Base-by-base conservation (phyloP, 306 rosid genomes). In the Argentina anserina region DNA sequence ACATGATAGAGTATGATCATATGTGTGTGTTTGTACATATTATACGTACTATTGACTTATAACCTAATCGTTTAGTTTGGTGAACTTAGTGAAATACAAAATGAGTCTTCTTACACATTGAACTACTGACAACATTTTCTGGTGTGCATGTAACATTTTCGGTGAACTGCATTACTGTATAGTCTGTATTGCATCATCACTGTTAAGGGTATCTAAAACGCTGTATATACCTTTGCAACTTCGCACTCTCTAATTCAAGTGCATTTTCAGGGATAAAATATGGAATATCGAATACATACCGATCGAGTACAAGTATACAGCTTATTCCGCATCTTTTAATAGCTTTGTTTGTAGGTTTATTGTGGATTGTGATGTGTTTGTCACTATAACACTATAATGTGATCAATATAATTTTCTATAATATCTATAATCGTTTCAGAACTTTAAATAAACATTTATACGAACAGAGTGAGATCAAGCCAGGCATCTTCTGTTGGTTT, bases 321-420 rank as follows among this genome's bases (percentile, higher is more conserved):
- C 29, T 36, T 21, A n/a, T 37, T 64, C 46, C 29, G 9, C 46
- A 37, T 37, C 69, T 64, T 62, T 12, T 4, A 64, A 63, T n/a
- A 64, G 69, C n/a, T 37, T 3, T 34, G 26, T 62, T n/a, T 62
- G 17, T 62, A 63, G 69, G 20, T 9, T 37, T 64, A 33, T 33
- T 34, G 25, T 64, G 69, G 69, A 37, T 18, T 9, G 31, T 64
- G 69, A 64, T 64, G 69, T 64, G 47, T 37, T 34, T 37, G 31
- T 64, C 69, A 64, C 47, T 33, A 33, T 64, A 37, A n/a, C 31
- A 21, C 47, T 21, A 14, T 15, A 29, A 29, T 31, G 39, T 7
- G 18, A 29, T 21, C n/a, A 26, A 58, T 58, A 14, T 5, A 26
- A 7, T n/a, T 2, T 50, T n/a, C 28, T n/a, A 50, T 50, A 50